These are phyloP conservation scores for Calycina marina DNA, from an alignment of 2,329 filamentous ascomycete genomes.

Conservation along the genomic window DNA sequence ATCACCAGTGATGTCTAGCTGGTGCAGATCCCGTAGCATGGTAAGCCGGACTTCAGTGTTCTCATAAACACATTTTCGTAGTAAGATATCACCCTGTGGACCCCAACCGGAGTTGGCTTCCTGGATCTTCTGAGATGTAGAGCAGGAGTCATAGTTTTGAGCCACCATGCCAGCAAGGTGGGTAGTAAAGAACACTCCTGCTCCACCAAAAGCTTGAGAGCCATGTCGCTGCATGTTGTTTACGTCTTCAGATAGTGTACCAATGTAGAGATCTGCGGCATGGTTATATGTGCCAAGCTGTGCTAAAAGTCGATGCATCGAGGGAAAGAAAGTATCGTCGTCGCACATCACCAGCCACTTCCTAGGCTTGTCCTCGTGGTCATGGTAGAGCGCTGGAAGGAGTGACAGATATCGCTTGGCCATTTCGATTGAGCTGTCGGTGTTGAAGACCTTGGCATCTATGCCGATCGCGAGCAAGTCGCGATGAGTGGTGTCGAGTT, in stretches of 20 bases:
- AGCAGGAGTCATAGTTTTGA: slow-evolving; percentile 31
- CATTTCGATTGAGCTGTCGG: slow-evolving; percentile 39
- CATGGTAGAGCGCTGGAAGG: slow-evolving; percentile 38
- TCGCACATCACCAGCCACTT: slow-evolving; percentile 26
- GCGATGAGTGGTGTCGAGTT: slow-evolving; percentile 34
- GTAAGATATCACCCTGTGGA: slow-evolving; percentile 24
- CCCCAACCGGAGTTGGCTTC: slow-evolving; percentile 44
- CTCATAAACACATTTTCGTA: slow-evolving; percentile 21
- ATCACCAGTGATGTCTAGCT: slow-evolving; percentile 20
- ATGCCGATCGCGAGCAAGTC: slow-evolving; percentile 34
- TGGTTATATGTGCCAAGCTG: slow-evolving; percentile 14
- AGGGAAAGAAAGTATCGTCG: slow-evolving; percentile 21
- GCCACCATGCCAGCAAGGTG: slow-evolving; percentile 32
- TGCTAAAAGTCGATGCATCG: slow-evolving; percentile 18
- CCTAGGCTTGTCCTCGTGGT: slow-evolving; percentile 31
- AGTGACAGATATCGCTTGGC: slow-evolving; percentile 42
- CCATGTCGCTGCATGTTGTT: slow-evolving; percentile 21
- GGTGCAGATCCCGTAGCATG: slow-evolving; percentile 18
- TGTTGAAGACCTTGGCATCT: slow-evolving; percentile 41
- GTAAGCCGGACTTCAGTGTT: slow-evolving; percentile 20
- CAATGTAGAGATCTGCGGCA: slow-evolving; percentile 18
- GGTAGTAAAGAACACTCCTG: slow-evolving; percentile 21
- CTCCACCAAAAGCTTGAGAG: slow-evolving; percentile 20
- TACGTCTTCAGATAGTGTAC: slow-evolving; percentile 21
- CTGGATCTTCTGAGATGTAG: slow-evolving; percentile 33